Percentiles rank a stretch among this genome's conserved stretches.
phyloP scores from a whole-genome alignment of 371 early-diverging fungal genomes.

The Rhizopus sp. region DNA sequence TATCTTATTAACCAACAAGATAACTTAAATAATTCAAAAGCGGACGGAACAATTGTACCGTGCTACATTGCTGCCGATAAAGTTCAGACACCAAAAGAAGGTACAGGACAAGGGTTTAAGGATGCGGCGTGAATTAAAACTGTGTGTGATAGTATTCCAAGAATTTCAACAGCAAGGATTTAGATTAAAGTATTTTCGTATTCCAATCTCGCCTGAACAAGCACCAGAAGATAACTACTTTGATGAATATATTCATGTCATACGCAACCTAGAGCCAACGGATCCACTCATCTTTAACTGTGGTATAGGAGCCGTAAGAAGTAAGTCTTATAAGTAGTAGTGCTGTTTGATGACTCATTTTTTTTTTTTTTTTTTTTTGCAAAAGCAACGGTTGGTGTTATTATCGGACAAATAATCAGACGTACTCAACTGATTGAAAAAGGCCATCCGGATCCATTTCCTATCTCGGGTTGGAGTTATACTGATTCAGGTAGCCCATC shows the following conservation, averaged over 20 bases:
- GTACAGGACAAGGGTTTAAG: constrained; percentile 16
- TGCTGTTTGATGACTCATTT: not conserved
- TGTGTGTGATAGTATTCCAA: constrained; percentile 47
- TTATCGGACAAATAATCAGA: constrained; percentile 61
- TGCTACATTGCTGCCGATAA: constrained; percentile 65
- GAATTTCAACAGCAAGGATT: constrained; percentile 46
- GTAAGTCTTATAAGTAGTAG: constrained; percentile 36
- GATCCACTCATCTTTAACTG: constrained; percentile 75
- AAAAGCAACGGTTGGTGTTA: constrained; percentile 68
- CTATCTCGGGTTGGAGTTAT: constrained; percentile 42
- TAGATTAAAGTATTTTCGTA: constrained; percentile 58
- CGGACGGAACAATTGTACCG: constrained; percentile 60
- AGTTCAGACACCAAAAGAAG: constrained; percentile 67
- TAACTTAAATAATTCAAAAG: constrained; percentile 23
- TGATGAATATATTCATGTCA: constrained; percentile 66
- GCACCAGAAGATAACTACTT: constrained; percentile 70
- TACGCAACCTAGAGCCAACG: constrained; percentile 42
- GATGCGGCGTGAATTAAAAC: not conserved
- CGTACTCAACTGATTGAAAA: constrained; percentile 52
- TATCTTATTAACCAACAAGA: not conserved
- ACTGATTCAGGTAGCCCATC: constrained; percentile 11
- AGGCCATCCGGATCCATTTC: constrained; percentile 51
- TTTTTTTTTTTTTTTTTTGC: not conserved
- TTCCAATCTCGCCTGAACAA: constrained; percentile 71
- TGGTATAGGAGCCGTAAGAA: constrained; percentile 74